Evolutionary conservation across 352 stramenopile genomes (phyloP), one percentile per base, ranked within the genome.

Genomic region (Globisporangium echinulatum): DNA sequence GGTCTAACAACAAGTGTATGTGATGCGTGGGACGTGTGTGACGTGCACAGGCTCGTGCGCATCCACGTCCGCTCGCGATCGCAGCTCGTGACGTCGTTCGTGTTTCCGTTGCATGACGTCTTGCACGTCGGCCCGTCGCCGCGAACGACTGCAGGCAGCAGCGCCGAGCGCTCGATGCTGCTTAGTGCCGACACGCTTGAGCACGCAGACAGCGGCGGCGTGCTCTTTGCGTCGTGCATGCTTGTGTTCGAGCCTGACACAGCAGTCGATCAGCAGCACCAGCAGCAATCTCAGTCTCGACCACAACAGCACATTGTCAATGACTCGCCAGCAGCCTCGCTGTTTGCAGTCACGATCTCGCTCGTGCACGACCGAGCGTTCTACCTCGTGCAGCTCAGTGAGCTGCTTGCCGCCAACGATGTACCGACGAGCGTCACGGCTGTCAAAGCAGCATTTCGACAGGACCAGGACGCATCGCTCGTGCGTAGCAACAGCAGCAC

Each of bases 181-280:
- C 51, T 85, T 5, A 59, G 78, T 37, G 59, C 58, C 38, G 71
- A 73, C 15, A 70, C 48, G 36, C 37, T 79, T 14, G 36, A 54
- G 55, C 42, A 62, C 2, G 59, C 71, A 38, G 64, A 79, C 7
- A 56, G 9, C 2, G 59, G 66, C 53, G 68, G 59, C 7, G 54
- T 49, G 42, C 14, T 85, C 48, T 56, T 58, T 33, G 67, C 72
- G 7, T 80, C 72, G 15, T 75, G 70, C 36, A 71, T 62, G n/a
- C 64, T 85, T 33, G 14, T 74, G 44, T 85, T 85, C 65, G 70
- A 63, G 48, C 62, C 75, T 25, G 57, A 52, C 3, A 2, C 14
- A 40, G 40, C 44, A 17, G 46, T 33, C 46, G n/a, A n/a, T 3
- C 46, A 50, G 5, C 17, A 8, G 46, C 46, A 5, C 0, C 46